These are phyloP conservation scores for Magnolia officinalis DNA, from an alignment of 164 flowering plant genomes.

Conservation along the genomic window DNA sequence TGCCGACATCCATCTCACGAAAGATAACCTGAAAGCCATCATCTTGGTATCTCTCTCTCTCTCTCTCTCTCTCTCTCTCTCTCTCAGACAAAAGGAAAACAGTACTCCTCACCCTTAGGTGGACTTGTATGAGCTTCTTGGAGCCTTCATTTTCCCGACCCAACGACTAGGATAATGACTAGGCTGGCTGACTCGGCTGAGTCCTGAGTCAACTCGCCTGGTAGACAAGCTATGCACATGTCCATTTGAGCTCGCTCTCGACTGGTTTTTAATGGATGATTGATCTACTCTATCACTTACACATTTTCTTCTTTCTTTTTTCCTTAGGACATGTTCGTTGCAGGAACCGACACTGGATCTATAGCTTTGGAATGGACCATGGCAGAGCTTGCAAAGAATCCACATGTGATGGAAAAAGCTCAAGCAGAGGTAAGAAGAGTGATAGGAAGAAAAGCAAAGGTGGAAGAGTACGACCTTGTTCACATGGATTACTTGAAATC, in stretches of 20 bases:
- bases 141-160: no score
- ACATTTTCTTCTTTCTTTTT: background rate
- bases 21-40: background rate
- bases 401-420: conserved; percentile 1
- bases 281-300: no score
- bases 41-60: background rate
- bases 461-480: background rate
- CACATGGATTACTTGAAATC: background rate
- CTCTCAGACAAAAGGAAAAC: no score
- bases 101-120: no score
- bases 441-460: background rate
- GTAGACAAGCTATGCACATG: no score
- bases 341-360: conserved; percentile 2
- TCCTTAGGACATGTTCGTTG: conserved; percentile 3
- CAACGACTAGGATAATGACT: no score
- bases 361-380: conserved; percentile 1
- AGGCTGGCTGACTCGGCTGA: no score
- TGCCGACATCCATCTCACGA: background rate
- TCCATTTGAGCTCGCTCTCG: no score
- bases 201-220: no score
- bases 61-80: background rate
- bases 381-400: conserved; percentile 2
- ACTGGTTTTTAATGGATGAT: no score
- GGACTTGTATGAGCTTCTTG: no score
- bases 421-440: background rate